Evolutionary conservation across 2,329 filamentous ascomycete genomes (phyloP), one percentile per base, ranked within the genome.

Genomic region (Fusarium chlamydosporum): DNA sequence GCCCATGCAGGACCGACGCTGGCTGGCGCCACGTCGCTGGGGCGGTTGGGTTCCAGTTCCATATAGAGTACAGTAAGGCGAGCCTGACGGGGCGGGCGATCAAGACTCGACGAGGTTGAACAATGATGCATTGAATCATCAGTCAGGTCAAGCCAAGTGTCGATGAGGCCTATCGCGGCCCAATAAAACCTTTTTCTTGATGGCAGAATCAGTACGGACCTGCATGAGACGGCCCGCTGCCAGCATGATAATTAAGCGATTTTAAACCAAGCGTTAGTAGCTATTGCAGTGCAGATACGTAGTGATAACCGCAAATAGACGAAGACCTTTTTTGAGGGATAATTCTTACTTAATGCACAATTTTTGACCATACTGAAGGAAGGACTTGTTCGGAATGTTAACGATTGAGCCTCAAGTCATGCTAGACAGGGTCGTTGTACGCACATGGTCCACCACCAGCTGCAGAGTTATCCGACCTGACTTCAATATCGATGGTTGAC

Each of bases 21-120:
- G 67, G 68, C 61, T 70, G 72, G 68, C 71, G 75, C 75, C 74
- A 76, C 73, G 73, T 76, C 70, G 74, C 73, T 51, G 68, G 61
- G 69, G 70, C 68, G 68, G 71, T 77, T 76, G 74, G 75, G 74
- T 74, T 64, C 59, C 59, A 48, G 74, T 74, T 63, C 59, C 59
- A 48, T 56, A 42, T 61, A 29, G 16, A 47, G 27, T 48, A 38
- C 59, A 60, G 66, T 64, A 66, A 69, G 68, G 61, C 65, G 71
- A 71, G 63, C 66, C 73, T 66, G 55, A 68, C 64, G 50, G 50
- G 56, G 53, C 65, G 43, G 26, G 41, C 53, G 57, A 70, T 47
- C 54, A 60, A 50, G 58, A 67, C 33, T 65, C 31, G 54, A 65
- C 35, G 46, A 65, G 61, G 66, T 68, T 70, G 57, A 60, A 67